Base-by-base conservation (phyloP, 202 grass and related monocot genomes). In the Digitaria exilis region DNA sequence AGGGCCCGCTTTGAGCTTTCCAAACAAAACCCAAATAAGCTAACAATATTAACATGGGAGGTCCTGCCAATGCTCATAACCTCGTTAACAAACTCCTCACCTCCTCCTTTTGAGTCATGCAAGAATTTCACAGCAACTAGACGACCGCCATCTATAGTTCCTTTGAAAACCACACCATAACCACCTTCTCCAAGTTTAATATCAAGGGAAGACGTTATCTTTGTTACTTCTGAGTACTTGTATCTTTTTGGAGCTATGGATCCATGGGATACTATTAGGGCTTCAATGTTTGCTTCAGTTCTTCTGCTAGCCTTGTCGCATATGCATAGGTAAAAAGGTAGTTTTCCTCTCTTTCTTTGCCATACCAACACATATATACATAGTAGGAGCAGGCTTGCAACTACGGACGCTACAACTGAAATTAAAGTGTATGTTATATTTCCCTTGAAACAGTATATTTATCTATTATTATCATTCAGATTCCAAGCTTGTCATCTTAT, bases 41-140 rank as follows among this genome's bases (percentile, higher is more conserved):
- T 46, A 5, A 90, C 91, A 64, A 90, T 43, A 65, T 93, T 87
- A 18, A 93, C 81, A 87, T 90, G 91, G n/a, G 84, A 93, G 5
- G 87, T 90, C 22, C 59, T 85, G 6, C 84, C 44, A 6, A 93
- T 93, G 43, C 91, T 93, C 2, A 76, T 67, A 46, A 93, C 84
- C 66, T 93, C 87, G 3, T 89, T 90, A 0, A 87, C 29, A 18
- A 90, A 93, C 2, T 90, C 84, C 0, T 89, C 77, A 4, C 59
- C 77, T 2, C 61, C 63, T 48, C 50, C 64, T 63, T 80, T 79
- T 14, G 49, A 87, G 2, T 70, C 30, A 6, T 76, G 35, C 44
- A 93, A 68, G 42, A 93, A 14, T 54, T 93, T 93, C 37, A 90
- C 84, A 18, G 87, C 87, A 48, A 90, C 76, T 7, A 25, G 26